Base-by-base conservation (phyloP, 176 grass and related monocot species). In the Raddia guianensis region DNA sequence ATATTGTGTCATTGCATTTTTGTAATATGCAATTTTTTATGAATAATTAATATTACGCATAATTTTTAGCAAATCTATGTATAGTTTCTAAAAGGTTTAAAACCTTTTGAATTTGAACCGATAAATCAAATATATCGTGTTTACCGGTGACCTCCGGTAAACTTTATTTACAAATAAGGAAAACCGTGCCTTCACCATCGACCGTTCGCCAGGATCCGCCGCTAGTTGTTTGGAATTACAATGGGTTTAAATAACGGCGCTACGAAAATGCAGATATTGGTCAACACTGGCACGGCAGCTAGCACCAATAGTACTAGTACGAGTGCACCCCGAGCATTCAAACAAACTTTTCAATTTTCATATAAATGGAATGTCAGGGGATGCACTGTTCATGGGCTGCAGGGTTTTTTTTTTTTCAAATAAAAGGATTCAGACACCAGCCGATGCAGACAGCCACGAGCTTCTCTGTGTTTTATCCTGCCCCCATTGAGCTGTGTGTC, bases 401-500 rank as follows among this genome's bases (percentile, higher is more conserved):
- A 67, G 50, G 69, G 0, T 58, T 62, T 73, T 40, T 61, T 32
- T 5, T 15, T 40, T 40, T 40, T 40, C 37, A 40, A 10, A 14
- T 12, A 27, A 33, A 63, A 78, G 44, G 7, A 56, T 5, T 1
- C 21, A 73, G 33, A 40, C 34, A 63, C 48, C 6, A 19, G 19
- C 37, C 8, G 59, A 51, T 52, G 57, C 85, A 40, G 42, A 46
- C 73, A 60, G 32, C 20, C 4, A 7, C 35, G 37, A 40, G 37
- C n/a, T 27, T 33, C 13, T 3, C 9, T 49, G 8, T 12, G 72
- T 49, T 60, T 18, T 18, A 64, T 49, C 66, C 58, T 78, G 73
- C 12, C 33, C 33, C 46, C 80, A 72, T 76, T 2, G 87, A 85
- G 76, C 70, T 65, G 87, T 42, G 81, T 55, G 81, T 56, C 5